Base-by-base conservation (phyloP, 2,329 filamentous ascomycete species). In the Tolypocladium guangdongense region DNA sequence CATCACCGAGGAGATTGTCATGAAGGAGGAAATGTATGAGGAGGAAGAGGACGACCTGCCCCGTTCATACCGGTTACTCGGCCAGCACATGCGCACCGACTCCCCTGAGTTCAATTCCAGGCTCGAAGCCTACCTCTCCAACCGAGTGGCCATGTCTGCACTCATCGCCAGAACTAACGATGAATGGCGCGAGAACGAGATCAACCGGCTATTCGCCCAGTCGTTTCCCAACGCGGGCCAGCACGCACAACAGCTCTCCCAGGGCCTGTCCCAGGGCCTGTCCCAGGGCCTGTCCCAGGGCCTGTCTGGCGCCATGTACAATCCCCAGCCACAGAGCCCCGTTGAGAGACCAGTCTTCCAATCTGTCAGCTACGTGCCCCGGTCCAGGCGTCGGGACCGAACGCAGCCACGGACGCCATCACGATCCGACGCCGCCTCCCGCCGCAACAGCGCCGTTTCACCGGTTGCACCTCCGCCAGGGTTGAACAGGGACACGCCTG, bases 21-120 rank as follows among this genome's bases (percentile, higher is more conserved):
- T 87, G 60, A 90, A 89, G 57, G 91, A 96, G 67, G 90, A 95
- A 67, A 95, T 96, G 89, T 96, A 96, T 65, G 90, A 96, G 64
- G 91, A 96, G 68, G 88, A 95, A 64, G 90, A 95, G 52, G 88
- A 95, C 60, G 87, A 91, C 54, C 66, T 88, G 27, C 83, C 86
- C 1, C 77, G 82, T 56, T 81, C 83, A 52, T 87, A 84, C 63
- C 77, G 82, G 54, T 74, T 82, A 16, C 71, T 89, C 35, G 81
- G 81, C 16, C 76, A 81, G 3, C 78, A 84, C 60, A 71, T 87
- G 55, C 77, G 82, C 59, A 84, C 80, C 2, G 73, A 73, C 18
- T 82, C 81, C 1, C 67, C 75, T 30, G 78, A 82, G 56, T 78
- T 87, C 65, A 86, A 86, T 63, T 74, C 78, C 32, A 74, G 81